Evolutionary conservation across 192 early-diverging fungal species (phyloP).

Genomic region (Umbelopsis sp.): DNA sequence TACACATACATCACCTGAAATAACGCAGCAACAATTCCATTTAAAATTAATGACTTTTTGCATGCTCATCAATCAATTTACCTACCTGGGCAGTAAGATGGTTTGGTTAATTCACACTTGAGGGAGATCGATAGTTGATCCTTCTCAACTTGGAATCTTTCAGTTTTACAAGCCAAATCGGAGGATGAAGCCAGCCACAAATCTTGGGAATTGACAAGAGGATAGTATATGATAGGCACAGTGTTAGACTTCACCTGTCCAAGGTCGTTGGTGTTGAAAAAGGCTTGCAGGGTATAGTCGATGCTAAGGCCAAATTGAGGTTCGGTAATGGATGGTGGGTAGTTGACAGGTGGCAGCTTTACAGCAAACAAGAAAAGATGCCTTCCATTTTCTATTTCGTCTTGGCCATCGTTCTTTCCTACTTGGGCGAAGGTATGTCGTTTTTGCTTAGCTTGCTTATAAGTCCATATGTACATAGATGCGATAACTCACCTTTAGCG

Average conservation of each 20-base stretch:
- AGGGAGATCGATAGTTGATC: slow-evolving; percentile 12
- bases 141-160: neutral
- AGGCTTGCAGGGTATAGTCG: slow-evolving; percentile 29
- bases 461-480: neutral
- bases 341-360: slow-evolving; percentile 32
- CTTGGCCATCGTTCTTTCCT: neutral
- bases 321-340: slow-evolving; percentile 31
- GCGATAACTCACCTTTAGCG: neutral
- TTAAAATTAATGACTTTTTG: neutral
- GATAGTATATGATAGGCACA: slow-evolving; percentile 29
- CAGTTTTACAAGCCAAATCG: neutral
- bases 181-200: neutral
- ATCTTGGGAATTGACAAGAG: slow-evolving; percentile 19
- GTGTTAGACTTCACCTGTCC: neutral
- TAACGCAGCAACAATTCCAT: neutral
- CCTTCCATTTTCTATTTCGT: slow-evolving; percentile 22
- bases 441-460: neutral
- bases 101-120: slow-evolving; percentile 22
- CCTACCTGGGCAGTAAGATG: slow-evolving; percentile 36
- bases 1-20: slow-evolving; percentile 13
- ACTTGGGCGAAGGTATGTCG: too few species aligned
- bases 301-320: slow-evolving; percentile 19
- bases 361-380: slow-evolving; percentile 39
- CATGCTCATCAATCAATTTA: neutral
- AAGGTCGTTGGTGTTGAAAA: slow-evolving; percentile 1